Evolutionary conservation across 1,139 yeast genomes (phyloP), one percentile per base, ranked within the genome.

Genomic region (Meyerozyma smithsonii): DNA sequence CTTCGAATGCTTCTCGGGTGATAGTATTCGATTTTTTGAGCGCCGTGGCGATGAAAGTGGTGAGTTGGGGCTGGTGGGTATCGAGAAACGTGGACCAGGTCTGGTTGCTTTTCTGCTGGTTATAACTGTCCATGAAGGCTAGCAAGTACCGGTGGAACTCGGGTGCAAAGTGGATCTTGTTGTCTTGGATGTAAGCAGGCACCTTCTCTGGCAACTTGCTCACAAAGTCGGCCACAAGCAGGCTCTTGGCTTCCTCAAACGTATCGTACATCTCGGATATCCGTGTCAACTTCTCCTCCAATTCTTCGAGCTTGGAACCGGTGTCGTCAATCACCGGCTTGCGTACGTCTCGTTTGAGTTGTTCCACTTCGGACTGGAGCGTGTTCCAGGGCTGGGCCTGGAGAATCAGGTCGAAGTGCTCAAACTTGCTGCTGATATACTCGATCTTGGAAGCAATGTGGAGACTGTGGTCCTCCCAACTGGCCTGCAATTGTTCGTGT

Each of bases 141-240:
- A 56, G 60, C 42, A 70, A 52, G 45, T 61, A 68, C 39, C 61
- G 59, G 36, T 65, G 70, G 46, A 70, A 68, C 42, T 66, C 72
- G 0, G 75, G 74, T 4, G 59, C 42, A 37, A 65, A 62, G 43
- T 65, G 72, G n/a, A 70, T 55, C 41, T 63, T 64, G 12, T 56
- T 54, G 43, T 69, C 51, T 38, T 59, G 60, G 17, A 64, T 48
- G 44, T 58, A 64, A 1, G 67, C 61, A 0, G 73, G 74, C 10
- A 66, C 52, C 32, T 56, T 55, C 3, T 52, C 48, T 0, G 72
- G 72, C 15, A 68, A 49, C 2, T 46, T 37, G 2, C 47, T 47
- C 1, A 59, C 32, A 5, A 66, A 48, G 1, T 59, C 54, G 4
- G 47, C 33, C 15, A 64, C 34, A 7, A 66, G 46, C 1, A 51